Evolutionary conservation across 139 green algal species (phyloP).

Genomic region (Pleodorina starrii): DNA sequence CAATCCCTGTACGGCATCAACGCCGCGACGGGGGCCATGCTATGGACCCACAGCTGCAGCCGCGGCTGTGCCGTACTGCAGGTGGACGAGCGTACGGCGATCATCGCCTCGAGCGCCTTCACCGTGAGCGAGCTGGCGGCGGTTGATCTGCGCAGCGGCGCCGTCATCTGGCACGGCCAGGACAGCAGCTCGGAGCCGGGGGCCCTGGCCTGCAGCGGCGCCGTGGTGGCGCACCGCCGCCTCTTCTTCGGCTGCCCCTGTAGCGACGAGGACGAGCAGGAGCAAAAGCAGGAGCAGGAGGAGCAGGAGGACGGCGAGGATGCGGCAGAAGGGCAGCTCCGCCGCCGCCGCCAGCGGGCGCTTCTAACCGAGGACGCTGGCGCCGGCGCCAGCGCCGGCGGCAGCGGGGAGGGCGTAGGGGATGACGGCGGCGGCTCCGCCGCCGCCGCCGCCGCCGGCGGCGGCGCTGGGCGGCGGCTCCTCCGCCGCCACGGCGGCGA

Average conservation of each 20-base stretch:
- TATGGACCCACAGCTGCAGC: conserved; percentile 41
- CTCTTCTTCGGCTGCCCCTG: conserved; percentile 44
- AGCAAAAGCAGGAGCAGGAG: neutral
- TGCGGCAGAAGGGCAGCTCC: neutral
- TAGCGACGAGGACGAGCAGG: neutral
- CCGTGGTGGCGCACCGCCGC: conserved; percentile 4
- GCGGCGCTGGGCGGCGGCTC: neutral
- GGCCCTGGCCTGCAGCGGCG: neutral
- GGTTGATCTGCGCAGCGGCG: conserved; percentile 18
- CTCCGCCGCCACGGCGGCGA: neutral
- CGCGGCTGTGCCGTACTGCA: conserved; percentile 18
- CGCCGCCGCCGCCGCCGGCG: neutral
- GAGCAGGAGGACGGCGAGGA: neutral
- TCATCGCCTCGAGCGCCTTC: conserved; percentile 17
- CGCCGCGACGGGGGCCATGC: conserved; percentile 9
- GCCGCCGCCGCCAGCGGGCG: neutral
- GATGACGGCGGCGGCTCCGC: neutral
- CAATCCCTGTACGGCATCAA: conserved; percentile 30
- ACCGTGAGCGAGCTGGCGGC: conserved; percentile 8
- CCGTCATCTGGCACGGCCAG: conserved; percentile 28
- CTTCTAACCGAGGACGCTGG: neutral
- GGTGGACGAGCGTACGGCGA: conserved; percentile 13
- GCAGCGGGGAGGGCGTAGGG: neutral
- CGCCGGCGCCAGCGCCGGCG: neutral
- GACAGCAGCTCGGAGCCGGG: neutral